Percentiles rank a stretch among this genome's conserved stretches.
These are phyloP conservation scores for Solanum corneliomulleri DNA, from an alignment of 257 asterid genomes.

Conservation along the genomic window DNA sequence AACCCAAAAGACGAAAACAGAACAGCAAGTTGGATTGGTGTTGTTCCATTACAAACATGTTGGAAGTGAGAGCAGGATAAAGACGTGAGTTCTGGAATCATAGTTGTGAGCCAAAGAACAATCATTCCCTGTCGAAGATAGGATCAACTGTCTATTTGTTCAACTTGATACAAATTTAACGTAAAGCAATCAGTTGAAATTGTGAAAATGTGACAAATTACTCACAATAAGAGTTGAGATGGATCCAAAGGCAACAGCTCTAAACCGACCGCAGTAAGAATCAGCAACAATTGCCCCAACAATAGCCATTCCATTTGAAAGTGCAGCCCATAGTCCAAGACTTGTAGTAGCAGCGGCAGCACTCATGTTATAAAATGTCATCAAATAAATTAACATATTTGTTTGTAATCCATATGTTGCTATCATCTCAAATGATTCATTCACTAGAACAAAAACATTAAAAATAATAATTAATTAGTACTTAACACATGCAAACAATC, in stretches of 20 bases:
- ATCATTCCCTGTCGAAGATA: slow-evolving; percentile 1
- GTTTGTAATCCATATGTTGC: neutral
- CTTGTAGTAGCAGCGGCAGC: neutral
- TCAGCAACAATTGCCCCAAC: slow-evolving; percentile 4
- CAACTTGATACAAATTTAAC: neutral
- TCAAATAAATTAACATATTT: neutral
- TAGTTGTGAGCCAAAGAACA: slow-evolving; percentile 9
- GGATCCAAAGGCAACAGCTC: slow-evolving; percentile 5
- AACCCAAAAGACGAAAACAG: neutral
- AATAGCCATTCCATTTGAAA: slow-evolving; percentile 4
- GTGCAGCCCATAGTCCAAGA: neutral
- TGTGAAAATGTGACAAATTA: neutral
- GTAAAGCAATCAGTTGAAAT: neutral
- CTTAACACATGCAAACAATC: neutral
- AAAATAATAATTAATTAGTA: neutral
- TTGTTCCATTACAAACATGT: neutral
- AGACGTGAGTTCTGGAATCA: neutral
- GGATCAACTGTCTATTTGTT: neutral
- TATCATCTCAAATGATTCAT: neutral
- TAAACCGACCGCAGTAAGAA: slow-evolving; percentile 9
- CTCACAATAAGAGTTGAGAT: slow-evolving; percentile 4
- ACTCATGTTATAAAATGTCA: neutral
- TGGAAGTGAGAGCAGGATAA: neutral
- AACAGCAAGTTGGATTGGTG: neutral
- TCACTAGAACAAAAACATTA: neutral